These are phyloP conservation scores for Lentithecium fluviatile DNA, from an alignment of 495 filamentous ascomycete genomes.

Conservation along the genomic window DNA sequence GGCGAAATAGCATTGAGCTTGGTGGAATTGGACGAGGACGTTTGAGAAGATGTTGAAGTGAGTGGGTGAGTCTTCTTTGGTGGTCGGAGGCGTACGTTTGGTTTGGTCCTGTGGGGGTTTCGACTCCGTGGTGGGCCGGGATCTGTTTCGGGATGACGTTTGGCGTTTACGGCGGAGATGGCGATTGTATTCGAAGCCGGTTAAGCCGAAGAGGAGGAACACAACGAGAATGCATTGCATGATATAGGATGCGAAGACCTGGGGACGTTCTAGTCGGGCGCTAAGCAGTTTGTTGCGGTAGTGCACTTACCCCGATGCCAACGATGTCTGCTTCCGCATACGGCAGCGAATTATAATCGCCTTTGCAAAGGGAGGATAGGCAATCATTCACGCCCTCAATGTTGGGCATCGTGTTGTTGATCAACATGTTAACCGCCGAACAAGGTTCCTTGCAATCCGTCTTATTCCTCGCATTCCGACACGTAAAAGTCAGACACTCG, in stretches of 20 bases:
- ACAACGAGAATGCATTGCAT: slow-evolving; percentile 25
- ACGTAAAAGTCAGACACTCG: slow-evolving; percentile 14
- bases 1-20: slow-evolving; percentile 32
- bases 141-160: background rate
- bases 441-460: background rate
- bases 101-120: background rate
- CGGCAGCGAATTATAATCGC: slow-evolving; percentile 9
- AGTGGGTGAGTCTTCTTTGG: background rate
- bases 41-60: slow-evolving; percentile 16
- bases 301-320: slow-evolving; percentile 20
- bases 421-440: slow-evolving; percentile 13
- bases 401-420: slow-evolving; percentile 17
- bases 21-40: slow-evolving; percentile 27
- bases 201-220: slow-evolving; percentile 15
- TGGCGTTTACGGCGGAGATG: background rate
- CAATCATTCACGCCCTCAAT: slow-evolving; percentile 14
- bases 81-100: background rate
- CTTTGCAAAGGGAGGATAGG: slow-evolving; percentile 5
- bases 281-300: background rate
- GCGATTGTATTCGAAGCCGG: background rate
- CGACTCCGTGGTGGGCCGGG: background rate
- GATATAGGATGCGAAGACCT: slow-evolving; percentile 25
- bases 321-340: slow-evolving; percentile 23
- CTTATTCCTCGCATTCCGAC: slow-evolving; percentile 3
- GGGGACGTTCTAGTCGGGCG: background rate